Base-by-base conservation (phyloP, 2,329 filamentous ascomycete genomes). In the Aspergillus melleus region DNA sequence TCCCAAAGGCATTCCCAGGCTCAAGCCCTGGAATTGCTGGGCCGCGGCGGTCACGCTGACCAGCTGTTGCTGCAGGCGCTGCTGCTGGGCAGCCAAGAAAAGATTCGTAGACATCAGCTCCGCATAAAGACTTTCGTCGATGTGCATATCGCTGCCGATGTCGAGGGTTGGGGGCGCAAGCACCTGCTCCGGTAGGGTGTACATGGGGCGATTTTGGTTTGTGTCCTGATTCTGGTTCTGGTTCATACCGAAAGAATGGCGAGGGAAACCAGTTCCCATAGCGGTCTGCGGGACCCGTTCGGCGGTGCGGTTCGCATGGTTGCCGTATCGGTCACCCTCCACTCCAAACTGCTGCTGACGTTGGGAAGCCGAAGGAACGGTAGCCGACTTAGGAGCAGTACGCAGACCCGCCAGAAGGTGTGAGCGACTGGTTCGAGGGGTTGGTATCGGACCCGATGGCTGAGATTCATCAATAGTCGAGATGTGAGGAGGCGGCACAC, bases 31-130 rank as follows among this genome's bases (percentile, higher is more conserved):
- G 71, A 93, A 90, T 76, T 93, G 90, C 77, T 92, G 90, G 61
- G 91, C 90, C 42, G 90, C 90, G 55, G 88, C 88, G 70, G 94
- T 95, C 24, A 97, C 87, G 65, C 82, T 90, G 67, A 92, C 86
- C 66, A 98, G 84, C 79, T 98, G 92, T 79, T 97, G 93, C 79
- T 98, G 93, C 55, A 98, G 86, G 65, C 91, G 90, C 79, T 96
- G 92, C 79, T 98, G 94, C 78, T 96, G 93, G 73, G 96, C 92
- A 46, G 92, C 92, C 54, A 99, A 84, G 72, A 96, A 96, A 74
- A 95, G 80, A 76, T 97, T 96, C 70, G 92, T 96, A 59, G 92
- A 90, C 71, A 97, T 86, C 64, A 98, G 83, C 77, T 96, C 92
- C 55, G 92, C 91, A 67, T 96, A 95, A 55, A 96, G 77, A 62